These are phyloP conservation scores for Helotiales sp. DNA, from an alignment of 2,329 filamentous ascomycete genomes.

Conservation along the genomic window DNA sequence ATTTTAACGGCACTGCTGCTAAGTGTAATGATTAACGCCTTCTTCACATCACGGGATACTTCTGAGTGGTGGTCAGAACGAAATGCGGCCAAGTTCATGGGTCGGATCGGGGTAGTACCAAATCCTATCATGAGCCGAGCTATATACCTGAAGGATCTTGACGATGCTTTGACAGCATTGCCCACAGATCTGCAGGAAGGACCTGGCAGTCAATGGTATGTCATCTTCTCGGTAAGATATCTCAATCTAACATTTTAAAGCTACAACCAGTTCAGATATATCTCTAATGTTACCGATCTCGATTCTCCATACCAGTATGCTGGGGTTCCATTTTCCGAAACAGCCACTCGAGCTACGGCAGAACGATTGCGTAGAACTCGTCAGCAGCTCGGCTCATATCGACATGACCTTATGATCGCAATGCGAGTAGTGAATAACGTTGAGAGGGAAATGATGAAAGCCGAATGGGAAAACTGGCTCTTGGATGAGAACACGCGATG, in stretches of 20 bases:
- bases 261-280: constrained; percentile 61
- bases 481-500: constrained; percentile 76
- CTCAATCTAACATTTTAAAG: constrained; percentile 36
- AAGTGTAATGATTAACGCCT: constrained; percentile 71
- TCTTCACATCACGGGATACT: constrained; percentile 72
- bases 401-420: constrained; percentile 88
- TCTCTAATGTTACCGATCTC: constrained; percentile 58
- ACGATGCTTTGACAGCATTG: constrained; percentile 51
- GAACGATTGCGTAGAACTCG: constrained; percentile 73
- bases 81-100: constrained; percentile 79
- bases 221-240: neutral
- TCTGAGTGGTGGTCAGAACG: constrained; percentile 85
- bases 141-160: constrained; percentile 80
- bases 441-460: constrained; percentile 80
- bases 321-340: constrained; percentile 46
- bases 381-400: constrained; percentile 77
- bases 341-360: constrained; percentile 54
- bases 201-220: constrained; percentile 51
- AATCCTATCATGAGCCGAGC: constrained; percentile 81
- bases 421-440: constrained; percentile 87
- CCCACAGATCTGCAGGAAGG: constrained; percentile 18
- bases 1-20: constrained; percentile 68
- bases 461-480: constrained; percentile 94
- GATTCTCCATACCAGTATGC: constrained; percentile 57
- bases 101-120: constrained; percentile 74